phyloP scores from a whole-genome alignment of 768 basidiomycete species.

The Calvatia gigantea region DNA sequence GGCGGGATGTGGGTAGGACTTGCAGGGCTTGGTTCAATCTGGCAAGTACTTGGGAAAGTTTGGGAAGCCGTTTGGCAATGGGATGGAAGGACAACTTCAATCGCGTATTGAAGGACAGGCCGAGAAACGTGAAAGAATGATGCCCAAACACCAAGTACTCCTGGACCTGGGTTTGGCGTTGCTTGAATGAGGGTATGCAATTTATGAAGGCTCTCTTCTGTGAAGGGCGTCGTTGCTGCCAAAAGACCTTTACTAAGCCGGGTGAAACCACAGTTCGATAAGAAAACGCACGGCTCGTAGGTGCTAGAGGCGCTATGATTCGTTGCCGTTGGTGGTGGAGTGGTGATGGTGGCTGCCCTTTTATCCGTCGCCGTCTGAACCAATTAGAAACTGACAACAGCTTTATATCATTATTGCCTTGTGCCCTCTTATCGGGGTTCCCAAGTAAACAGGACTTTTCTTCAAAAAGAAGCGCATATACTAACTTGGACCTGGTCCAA shows the following conservation, averaged over 20 bases:
- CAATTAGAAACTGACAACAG: not conserved
- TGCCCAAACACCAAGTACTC: not conserved
- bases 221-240: not conserved
- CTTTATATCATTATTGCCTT: not conserved
- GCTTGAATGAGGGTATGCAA: conserved; percentile 4
- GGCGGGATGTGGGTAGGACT: not conserved
- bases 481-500: not conserved
- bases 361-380: conserved; percentile 1
- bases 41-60: not conserved
- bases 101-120: not conserved
- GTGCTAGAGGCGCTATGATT: not conserved
- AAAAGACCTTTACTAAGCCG: too few relatives aligned
- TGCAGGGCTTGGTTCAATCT: not conserved
- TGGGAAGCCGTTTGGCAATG: not conserved
- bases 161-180: not conserved
- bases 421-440: not conserved
- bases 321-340: not conserved
- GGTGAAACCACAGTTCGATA: not conserved
- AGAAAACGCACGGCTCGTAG: not conserved
- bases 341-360: not conserved
- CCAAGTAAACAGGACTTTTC: not conserved
- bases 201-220: conserved; percentile 1
- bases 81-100: not conserved
- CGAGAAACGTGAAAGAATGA: conserved; percentile 4
- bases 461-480: not conserved